phyloP scores from a whole-genome alignment of 2,329 filamentous ascomycete genomes.

The Hypoxylon sp. region DNA sequence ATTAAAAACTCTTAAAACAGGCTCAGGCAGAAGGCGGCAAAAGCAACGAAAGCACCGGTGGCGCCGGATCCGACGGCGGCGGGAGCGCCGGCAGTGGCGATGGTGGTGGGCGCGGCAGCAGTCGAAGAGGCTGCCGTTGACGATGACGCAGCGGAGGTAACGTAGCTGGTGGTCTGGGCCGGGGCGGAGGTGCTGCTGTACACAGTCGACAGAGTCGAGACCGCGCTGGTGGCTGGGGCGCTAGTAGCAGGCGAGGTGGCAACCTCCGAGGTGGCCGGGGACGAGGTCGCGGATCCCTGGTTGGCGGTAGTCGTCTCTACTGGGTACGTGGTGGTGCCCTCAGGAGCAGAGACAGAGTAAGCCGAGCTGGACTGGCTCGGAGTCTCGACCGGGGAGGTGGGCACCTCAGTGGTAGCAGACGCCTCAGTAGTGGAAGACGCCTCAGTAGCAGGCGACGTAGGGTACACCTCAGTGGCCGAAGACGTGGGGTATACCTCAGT shows the following conservation, averaged over 20 bases:
- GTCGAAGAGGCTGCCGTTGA: constrained; percentile 25
- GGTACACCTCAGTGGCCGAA: constrained; percentile 13
- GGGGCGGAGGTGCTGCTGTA: constrained; percentile 63
- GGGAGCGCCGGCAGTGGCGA: constrained; percentile 41
- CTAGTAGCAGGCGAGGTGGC: not conserved
- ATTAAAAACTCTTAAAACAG: constrained; percentile 40
- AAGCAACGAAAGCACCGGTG: constrained; percentile 40
- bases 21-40: constrained; percentile 43
- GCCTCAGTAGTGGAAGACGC: constrained; percentile 7
- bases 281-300: constrained; percentile 7
- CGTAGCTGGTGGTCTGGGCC: constrained; percentile 56
- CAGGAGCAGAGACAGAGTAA: constrained; percentile 1
- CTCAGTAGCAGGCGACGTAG: constrained; percentile 3
- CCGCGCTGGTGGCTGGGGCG: not conserved
- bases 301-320: constrained; percentile 23
- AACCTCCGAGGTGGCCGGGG: not conserved
- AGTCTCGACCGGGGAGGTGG: constrained; percentile 1
- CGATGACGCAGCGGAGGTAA: constrained; percentile 15
- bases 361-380: constrained; percentile 3
- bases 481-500: too few relatives aligned
- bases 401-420: constrained; percentile 10
- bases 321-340: constrained; percentile 20
- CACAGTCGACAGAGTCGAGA: constrained; percentile 31
- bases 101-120: constrained; percentile 24
- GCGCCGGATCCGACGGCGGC: constrained; percentile 37